These are phyloP conservation scores for Alternaria gaisen DNA, from an alignment of 2,329 filamentous ascomycete species.

Conservation along the genomic window DNA sequence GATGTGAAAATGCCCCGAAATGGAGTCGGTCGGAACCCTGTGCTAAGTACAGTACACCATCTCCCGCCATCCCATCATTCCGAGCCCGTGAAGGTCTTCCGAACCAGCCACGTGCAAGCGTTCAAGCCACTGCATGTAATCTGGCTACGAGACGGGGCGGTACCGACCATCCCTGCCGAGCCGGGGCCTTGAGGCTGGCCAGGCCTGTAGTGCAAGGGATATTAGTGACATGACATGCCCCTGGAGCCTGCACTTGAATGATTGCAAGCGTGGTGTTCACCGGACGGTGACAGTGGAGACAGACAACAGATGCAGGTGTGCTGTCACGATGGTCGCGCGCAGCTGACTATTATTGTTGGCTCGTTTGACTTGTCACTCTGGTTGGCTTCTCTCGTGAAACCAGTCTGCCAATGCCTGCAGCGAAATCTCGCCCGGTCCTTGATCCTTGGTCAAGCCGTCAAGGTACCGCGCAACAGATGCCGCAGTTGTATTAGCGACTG, in stretches of 20 bases:
- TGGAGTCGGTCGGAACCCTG: conserved; percentile 1
- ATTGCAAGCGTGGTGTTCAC: neutral
- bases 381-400: neutral
- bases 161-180: neutral
- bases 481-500: neutral
- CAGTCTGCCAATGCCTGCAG: neutral
- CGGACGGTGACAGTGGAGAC: conserved; percentile 12
- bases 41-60: conserved; percentile 3
- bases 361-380: neutral
- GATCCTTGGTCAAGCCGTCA: neutral
- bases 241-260: neutral
- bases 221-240: neutral
- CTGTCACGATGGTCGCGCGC: conserved; percentile 11
- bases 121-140: conserved; percentile 2
- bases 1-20: conserved; percentile 12
- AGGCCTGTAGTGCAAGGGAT: neutral
- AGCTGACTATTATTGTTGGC: neutral
- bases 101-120: conserved; percentile 1
- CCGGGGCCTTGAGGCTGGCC: conserved; percentile 2
- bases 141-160: neutral
- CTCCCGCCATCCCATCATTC: conserved; percentile 1
- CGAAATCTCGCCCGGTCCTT: neutral
- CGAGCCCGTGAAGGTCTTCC: neutral
- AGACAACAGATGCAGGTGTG: conserved; percentile 10
- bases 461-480: neutral